A percentile compares a stretch with the other conserved stretches of the same genome.
Conservation (phyloP, 768 basidiomycete genomes). For the Boletus vinaceobasis region DNA sequence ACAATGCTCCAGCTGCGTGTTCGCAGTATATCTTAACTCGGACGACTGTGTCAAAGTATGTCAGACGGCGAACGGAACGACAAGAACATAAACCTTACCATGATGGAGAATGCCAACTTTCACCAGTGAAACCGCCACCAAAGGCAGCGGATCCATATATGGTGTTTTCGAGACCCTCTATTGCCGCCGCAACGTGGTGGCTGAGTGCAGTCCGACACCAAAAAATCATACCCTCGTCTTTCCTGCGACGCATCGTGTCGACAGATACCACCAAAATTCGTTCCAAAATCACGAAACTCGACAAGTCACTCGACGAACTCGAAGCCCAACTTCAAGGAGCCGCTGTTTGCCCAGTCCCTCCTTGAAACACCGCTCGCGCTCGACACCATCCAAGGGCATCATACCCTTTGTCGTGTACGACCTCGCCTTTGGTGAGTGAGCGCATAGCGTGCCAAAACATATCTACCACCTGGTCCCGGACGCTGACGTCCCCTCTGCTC, state of each 20-base stretch:
- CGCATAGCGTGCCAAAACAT: neutral
- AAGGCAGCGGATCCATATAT: too few relatives aligned
- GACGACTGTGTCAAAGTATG: constrained; percentile 56
- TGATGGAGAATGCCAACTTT: constrained; percentile 10
- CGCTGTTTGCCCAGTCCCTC: constrained; percentile 64
- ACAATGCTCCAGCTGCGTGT: constrained; percentile 95
- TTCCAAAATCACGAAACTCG: constrained; percentile 44
- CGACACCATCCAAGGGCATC: constrained; percentile 66
- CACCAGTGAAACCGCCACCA: constrained; percentile 8
- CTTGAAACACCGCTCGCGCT: constrained; percentile 62
- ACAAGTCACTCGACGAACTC: constrained; percentile 62
- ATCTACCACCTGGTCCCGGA: neutral
- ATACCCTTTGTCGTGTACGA: constrained; percentile 84
- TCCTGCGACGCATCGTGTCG: constrained; percentile 28
- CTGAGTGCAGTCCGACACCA: too few relatives aligned
- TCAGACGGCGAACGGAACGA: neutral
- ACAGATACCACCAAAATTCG: constrained; percentile 35
- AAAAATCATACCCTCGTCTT: neutral
- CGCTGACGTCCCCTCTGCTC: neutral
- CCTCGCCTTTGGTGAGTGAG: constrained; percentile 73
- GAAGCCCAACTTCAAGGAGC: constrained; percentile 63
- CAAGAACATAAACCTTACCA: constrained; percentile 11
- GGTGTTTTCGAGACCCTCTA: too few relatives aligned
- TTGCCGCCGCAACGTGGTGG: neutral
- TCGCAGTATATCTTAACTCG: constrained; percentile 92